phyloP scores from a whole-genome alignment of 805 yeast species.

The Pichia ethanolica region DNA sequence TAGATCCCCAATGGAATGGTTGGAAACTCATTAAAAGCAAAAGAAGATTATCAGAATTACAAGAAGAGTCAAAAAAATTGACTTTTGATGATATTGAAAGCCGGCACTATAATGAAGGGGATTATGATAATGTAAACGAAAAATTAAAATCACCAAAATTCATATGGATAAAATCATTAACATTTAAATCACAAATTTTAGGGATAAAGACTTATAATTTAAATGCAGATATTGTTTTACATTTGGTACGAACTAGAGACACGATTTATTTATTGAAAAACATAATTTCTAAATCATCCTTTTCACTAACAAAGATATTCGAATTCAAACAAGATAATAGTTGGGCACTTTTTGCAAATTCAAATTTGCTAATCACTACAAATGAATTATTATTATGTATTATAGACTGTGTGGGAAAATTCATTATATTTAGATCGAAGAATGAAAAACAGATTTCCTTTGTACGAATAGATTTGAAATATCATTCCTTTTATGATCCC shows the following conservation, averaged over 20 bases:
- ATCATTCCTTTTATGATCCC: constrained; percentile 31
- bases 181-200: not conserved
- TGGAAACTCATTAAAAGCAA: not conserved
- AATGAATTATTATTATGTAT: constrained; percentile 29
- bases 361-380: not conserved
- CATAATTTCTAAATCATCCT: not conserved
- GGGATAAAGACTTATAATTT: not conserved
- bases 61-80: not conserved
- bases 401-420: constrained; percentile 48
- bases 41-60: not conserved
- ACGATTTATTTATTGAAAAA: not conserved
- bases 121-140: not conserved
- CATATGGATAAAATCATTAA: not conserved
- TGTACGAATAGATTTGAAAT: constrained; percentile 3
- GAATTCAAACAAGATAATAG: not conserved
- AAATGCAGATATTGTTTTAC: not conserved
- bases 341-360: not conserved
- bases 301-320: not conserved
- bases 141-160: not conserved
- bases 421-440: constrained; percentile 32
- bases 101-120: not conserved
- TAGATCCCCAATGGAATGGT: not conserved
- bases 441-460: not conserved
- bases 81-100: not conserved
- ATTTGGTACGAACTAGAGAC: not conserved